Conservation (phyloP, 306 rosid species). For the Inga laurina region DNA sequence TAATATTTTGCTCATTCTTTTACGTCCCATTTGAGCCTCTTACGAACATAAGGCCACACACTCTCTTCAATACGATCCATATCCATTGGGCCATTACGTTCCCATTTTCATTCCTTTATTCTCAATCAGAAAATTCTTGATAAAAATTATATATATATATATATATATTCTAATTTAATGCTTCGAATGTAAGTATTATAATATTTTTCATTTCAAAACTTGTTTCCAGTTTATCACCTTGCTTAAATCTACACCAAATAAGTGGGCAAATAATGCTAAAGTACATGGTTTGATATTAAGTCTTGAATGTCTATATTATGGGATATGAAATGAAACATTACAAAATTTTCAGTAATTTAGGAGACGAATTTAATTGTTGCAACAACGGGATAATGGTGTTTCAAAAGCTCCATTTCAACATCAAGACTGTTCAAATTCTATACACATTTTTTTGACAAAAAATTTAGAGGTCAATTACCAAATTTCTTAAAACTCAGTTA, state of each 20-base stretch:
- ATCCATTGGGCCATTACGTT: conserved; percentile 12
- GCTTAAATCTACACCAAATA: not conserved
- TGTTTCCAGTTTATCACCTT: not conserved
- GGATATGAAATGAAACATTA: not conserved
- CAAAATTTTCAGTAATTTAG: not conserved
- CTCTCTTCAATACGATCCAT: conserved; percentile 29
- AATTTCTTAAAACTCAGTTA: too few relatives aligned
- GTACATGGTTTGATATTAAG: not conserved
- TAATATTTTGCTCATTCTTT: not conserved
- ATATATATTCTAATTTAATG: not conserved
- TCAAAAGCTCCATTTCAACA: not conserved
- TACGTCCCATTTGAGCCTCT: conserved; percentile 25
- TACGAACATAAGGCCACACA: conserved; percentile 41
- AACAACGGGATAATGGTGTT: not conserved
- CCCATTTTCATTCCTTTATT: not conserved
- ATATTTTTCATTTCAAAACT: not conserved
- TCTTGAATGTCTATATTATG: not conserved
- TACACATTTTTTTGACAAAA: too few relatives aligned
- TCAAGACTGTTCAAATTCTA: not conserved
- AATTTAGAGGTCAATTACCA: too few relatives aligned
- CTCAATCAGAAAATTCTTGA: not conserved
- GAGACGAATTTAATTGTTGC: not conserved
- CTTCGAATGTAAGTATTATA: not conserved
- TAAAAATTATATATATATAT: not conserved
- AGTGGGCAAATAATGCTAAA: not conserved